phyloP scores from a whole-genome alignment of 371 early-diverging fungal genomes.

The Massospora cicadina region DNA sequence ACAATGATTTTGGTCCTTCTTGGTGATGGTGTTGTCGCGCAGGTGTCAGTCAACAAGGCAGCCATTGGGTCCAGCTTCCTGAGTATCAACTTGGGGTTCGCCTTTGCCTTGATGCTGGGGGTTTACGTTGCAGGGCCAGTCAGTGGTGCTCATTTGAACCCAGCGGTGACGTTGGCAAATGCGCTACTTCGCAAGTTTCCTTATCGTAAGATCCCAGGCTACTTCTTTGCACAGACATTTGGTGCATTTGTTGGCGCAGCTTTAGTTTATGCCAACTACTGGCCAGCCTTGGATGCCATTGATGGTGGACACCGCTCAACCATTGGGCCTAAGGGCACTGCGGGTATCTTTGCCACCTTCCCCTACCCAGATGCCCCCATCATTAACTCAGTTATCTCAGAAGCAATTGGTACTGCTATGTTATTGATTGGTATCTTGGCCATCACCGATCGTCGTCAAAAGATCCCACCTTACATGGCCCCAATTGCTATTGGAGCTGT shows the following conservation, averaged over 20 bases:
- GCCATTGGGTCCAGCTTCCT: constrained; percentile 20
- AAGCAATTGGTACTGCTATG: constrained; percentile 57
- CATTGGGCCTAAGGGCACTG: constrained; percentile 23
- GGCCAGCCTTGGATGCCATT: constrained; percentile 28
- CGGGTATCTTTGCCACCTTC: constrained; percentile 51
- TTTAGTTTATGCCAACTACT: constrained; percentile 30
- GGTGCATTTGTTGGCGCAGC: constrained; percentile 59
- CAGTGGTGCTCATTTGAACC: constrained; percentile 69
- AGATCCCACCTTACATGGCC: constrained; percentile 22
- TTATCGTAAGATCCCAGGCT: constrained; percentile 34
- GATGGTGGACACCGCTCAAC: constrained; percentile 35
- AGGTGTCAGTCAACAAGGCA: constrained; percentile 16
- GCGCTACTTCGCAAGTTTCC: constrained; percentile 48
- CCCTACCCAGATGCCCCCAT: constrained; percentile 32
- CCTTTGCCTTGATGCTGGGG: constrained; percentile 32
- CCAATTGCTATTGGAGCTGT: constrained; percentile 43
- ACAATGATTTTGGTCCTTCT: constrained; percentile 53
- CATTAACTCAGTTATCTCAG: constrained; percentile 41
- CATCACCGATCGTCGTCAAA: constrained; percentile 47
- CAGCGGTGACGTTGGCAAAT: constrained; percentile 51
- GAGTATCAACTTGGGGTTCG: constrained; percentile 33
- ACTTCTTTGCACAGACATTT: constrained; percentile 36
- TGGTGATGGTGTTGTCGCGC: constrained; percentile 43
- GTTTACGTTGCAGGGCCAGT: constrained; percentile 51
- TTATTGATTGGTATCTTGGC: constrained; percentile 47